phyloP scores from a whole-genome alignment of 345 rosid genomes.

The Acer campestre region DNA sequence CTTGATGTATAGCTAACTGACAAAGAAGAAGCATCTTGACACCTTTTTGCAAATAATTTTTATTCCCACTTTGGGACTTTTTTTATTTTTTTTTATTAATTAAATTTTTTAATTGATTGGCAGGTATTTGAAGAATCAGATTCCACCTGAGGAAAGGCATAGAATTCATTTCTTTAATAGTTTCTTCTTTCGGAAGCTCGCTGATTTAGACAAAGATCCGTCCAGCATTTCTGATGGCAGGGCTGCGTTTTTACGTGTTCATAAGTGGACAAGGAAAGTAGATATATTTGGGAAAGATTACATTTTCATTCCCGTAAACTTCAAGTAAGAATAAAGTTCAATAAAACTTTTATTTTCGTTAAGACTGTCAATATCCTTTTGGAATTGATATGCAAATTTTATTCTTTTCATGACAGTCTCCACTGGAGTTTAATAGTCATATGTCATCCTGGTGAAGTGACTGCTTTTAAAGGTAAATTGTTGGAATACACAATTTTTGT shows the following conservation, averaged over 20 bases:
- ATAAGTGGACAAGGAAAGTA: slow-evolving; percentile 96
- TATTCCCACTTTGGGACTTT: not conserved
- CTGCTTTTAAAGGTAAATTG: slow-evolving; percentile 59
- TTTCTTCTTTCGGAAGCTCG: slow-evolving; percentile 98
- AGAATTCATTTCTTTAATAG: slow-evolving; percentile 94
- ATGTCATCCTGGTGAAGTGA: slow-evolving; percentile 92
- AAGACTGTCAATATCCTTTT: slow-evolving; percentile 14
- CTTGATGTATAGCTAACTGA: not conserved
- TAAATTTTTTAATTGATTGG: slow-evolving; percentile 16
- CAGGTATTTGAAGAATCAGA: slow-evolving; percentile 88
- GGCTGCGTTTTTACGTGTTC: slow-evolving; percentile 96
- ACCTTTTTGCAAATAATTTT: not conserved
- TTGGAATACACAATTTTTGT: slow-evolving; percentile 8
- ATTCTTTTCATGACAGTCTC: slow-evolving; percentile 57
- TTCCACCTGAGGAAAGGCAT: slow-evolving; percentile 59
- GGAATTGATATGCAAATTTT: slow-evolving; percentile 23
- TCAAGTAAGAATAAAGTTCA: slow-evolving; percentile 54
- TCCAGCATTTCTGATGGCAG: slow-evolving; percentile 92
- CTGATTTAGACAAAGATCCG: slow-evolving; percentile 97
- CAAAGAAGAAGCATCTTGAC: not conserved
- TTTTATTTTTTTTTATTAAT: not conserved
- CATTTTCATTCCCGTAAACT: slow-evolving; percentile 94
- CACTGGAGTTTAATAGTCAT: slow-evolving; percentile 98
- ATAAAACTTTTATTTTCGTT: slow-evolving; percentile 1
- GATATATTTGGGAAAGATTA: slow-evolving; percentile 91